Evolutionary conservation across 495 filamentous ascomycete genomes (phyloP).

Genomic region (Aspergillus ellipticus): DNA sequence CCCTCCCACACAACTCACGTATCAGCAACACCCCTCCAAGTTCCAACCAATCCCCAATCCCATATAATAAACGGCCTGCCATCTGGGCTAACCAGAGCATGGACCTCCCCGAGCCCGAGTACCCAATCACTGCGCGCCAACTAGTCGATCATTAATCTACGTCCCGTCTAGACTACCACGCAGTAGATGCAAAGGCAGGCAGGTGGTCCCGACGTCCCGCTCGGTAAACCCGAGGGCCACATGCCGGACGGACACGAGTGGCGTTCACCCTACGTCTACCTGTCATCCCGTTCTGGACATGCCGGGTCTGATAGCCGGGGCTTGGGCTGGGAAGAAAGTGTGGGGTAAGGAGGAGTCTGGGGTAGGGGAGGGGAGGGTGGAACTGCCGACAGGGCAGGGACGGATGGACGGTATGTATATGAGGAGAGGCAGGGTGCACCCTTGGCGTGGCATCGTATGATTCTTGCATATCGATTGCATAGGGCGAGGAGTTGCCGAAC

Average conservation of each 20-base stretch:
- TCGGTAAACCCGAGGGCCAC: slow-evolving; percentile 15
- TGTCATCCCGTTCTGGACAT: no score
- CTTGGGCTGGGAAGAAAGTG: background rate
- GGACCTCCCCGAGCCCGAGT: background rate
- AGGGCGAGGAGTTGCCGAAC: no score
- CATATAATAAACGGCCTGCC: background rate
- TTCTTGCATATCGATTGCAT: background rate
- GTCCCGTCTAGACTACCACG: background rate
- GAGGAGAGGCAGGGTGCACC: no score
- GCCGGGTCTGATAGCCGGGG: background rate
- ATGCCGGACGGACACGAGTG: slow-evolving; percentile 1
- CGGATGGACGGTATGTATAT: no score
- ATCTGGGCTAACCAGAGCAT: background rate
- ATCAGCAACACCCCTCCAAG: no score
- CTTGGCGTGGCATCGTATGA: background rate
- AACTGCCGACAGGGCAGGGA: background rate
- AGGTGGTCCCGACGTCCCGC: slow-evolving; percentile 28
- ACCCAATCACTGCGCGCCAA: background rate
- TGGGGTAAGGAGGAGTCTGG: background rate
- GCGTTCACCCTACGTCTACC: background rate
- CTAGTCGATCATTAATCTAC: background rate
- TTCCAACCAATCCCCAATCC: background rate
- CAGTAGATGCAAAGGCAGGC: background rate
- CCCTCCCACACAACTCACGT: no score
- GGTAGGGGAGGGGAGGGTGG: background rate